Evolutionary conservation across 345 rosid genomes (phyloP), one percentile per base, ranked within the genome.

Genomic region (Camelina sativa): DNA sequence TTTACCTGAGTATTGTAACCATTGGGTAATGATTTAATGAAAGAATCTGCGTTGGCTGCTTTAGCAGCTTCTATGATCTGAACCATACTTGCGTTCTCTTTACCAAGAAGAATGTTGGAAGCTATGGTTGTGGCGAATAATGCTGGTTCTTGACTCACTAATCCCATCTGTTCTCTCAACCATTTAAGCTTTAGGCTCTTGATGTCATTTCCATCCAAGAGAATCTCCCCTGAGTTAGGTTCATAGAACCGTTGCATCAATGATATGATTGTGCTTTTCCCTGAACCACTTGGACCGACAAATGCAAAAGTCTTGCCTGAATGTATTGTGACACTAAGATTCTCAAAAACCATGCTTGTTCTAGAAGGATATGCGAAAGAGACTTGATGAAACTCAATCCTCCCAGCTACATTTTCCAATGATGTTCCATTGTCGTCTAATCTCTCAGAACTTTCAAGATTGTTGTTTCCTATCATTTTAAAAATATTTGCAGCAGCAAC

Each of bases 271-370:
- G 93, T 93, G 79, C 97, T 90, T 83, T 93, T 90, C 58, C 97
- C 98, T 4, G 98, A 89, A 35, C 98, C 98, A 35, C 98, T 93
- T 1, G 93, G 91, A 72, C 98, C 98, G 5, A 90, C 93, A 70
- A 89, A 74, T 2, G 95, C 97, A 75, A 82, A 78, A 0, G 86
- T 90, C 75, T 86, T 84, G 72, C 91, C 91, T 32, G 98, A 85
- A 67, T 51, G 63, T 28, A 91, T 58, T 6, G 86, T 73, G 65
- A 93, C 84, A 85, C 89, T 86, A 75, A 93, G 79, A 65, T 83
- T 81, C 59, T 91, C 91, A 20, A 93, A 86, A 44, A 91, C 84
- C 83, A 70, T 67, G 52, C 78, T 66, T 16, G 88, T 80, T 46
- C 96, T 75, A 2, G 92, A 85, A 6, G 96, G 98, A 69, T 91